Conservation (phyloP, 2,329 filamentous ascomycete genomes). For the Nemania serpens region DNA sequence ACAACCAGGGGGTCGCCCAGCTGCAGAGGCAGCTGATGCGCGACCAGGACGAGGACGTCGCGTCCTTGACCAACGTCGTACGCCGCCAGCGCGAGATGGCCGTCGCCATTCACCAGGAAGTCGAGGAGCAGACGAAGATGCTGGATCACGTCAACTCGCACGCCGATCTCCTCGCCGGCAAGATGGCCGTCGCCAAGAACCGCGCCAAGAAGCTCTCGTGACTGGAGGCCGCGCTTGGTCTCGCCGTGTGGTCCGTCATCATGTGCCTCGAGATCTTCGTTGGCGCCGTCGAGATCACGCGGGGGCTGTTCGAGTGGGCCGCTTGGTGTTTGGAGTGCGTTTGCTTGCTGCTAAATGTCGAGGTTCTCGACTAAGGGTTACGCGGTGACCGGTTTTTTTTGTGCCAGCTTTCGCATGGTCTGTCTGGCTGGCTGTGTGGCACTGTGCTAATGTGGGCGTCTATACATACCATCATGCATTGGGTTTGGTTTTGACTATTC, state of each 20-base stretch:
- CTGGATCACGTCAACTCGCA: conserved; percentile 70
- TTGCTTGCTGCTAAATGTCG: conserved; percentile 13
- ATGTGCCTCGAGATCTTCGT: conserved; percentile 1
- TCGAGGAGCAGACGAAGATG: conserved; percentile 73
- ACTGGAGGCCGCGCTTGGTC: conserved; percentile 13
- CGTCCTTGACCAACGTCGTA: conserved; percentile 70
- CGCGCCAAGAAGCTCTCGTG: conserved; percentile 67
- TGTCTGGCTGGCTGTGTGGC: neutral
- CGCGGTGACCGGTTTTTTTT: neutral
- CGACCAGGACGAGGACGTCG: conserved; percentile 75
- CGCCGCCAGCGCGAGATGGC: conserved; percentile 78
- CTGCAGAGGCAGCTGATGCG: conserved; percentile 75
- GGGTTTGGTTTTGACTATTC: neutral
- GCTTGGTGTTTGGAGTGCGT: conserved; percentile 22
- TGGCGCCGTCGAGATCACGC: conserved; percentile 2
- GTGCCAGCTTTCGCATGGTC: neutral
- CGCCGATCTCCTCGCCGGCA: conserved; percentile 66
- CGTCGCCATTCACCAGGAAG: conserved; percentile 73
- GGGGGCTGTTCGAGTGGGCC: conserved; percentile 19
- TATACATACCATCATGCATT: neutral
- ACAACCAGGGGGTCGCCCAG: conserved; percentile 74
- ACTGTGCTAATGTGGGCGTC: neutral
- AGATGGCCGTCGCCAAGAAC: conserved; percentile 76
- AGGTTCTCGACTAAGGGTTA: neutral
- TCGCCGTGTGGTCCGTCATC: conserved; percentile 3